These are phyloP conservation scores for Penicillium chermesinum DNA, from an alignment of 495 filamentous ascomycete genomes.

Conservation along the genomic window DNA sequence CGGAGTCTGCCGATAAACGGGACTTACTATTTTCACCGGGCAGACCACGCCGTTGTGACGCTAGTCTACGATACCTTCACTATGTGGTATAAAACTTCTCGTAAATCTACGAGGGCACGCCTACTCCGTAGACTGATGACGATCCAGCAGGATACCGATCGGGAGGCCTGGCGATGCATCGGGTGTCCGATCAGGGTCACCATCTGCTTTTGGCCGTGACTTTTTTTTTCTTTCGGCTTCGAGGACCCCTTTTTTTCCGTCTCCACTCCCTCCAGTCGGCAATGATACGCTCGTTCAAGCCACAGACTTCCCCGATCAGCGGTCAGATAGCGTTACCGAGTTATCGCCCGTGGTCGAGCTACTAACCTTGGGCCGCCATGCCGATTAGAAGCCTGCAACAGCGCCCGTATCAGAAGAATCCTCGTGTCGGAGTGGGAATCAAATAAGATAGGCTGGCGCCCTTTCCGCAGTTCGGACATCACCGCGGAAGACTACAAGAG, in stretches of 20 bases:
- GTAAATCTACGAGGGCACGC: no score
- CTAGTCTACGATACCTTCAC: no score
- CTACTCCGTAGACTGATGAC: no score
- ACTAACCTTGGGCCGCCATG: constrained; percentile 11
- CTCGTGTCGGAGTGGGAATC: constrained; percentile 5
- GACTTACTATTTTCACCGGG: no score
- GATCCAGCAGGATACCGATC: no score
- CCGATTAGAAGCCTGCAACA: constrained; percentile 4
- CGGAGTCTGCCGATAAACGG: background rate
- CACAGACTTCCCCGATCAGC: background rate
- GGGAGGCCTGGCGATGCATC: background rate
- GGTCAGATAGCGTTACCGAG: constrained; percentile 7
- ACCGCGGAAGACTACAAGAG: no score
- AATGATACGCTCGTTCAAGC: background rate
- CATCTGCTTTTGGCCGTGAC: background rate
- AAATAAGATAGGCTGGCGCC: no score
- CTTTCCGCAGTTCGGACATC: no score
- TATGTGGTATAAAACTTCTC: no score
- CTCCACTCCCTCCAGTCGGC: background rate
- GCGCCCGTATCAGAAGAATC: constrained; percentile 7
- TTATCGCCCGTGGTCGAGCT: constrained; percentile 3
- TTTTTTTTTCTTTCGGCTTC: background rate
- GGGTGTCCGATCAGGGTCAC: background rate
- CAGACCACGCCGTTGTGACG: no score
- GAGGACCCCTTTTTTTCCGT: background rate